Conservation (phyloP, 2,329 filamentous ascomycete species). For the Phyllosticta citrichinensis region DNA sequence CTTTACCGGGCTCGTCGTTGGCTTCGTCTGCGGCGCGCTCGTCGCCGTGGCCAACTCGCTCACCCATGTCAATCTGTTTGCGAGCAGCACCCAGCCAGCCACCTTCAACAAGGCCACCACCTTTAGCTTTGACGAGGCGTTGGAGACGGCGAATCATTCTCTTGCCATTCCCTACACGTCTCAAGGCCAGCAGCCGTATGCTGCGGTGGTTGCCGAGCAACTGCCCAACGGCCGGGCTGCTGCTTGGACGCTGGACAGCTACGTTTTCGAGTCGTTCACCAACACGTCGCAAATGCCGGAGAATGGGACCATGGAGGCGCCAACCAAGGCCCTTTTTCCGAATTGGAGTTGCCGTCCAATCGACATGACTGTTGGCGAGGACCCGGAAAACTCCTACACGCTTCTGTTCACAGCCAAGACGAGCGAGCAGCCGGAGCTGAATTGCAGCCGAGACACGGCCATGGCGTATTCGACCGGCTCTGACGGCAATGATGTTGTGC, state of each 20-base stretch:
- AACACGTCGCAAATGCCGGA: not conserved
- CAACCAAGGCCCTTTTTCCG: not conserved
- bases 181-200: slow-evolving; percentile 1
- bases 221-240: slow-evolving; percentile 6
- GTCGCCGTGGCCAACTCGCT: slow-evolving; percentile 4
- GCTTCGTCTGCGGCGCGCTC: slow-evolving; percentile 2
- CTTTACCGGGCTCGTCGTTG: not conserved
- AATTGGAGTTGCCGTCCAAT: not conserved
- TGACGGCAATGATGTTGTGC: not conserved
- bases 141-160: not conserved
- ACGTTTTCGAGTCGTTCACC: slow-evolving; percentile 8
- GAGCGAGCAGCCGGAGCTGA: slow-evolving; percentile 1
- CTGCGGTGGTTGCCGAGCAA: slow-evolving; percentile 1
- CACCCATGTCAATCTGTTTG: slow-evolving; percentile 1
- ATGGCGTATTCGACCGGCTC: not conserved
- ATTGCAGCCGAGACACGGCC: not conserved
- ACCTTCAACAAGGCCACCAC: not conserved
- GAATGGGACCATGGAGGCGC: slow-evolving; percentile 1
- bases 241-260: slow-evolving; percentile 3
- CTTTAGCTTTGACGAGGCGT: not conserved
- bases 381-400: not conserved
- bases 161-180: not conserved
- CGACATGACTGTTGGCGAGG: not conserved
- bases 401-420: not conserved
- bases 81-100: not conserved